Conservation (phyloP, 768 basidiomycete genomes). For the Mycena kentingensis region DNA sequence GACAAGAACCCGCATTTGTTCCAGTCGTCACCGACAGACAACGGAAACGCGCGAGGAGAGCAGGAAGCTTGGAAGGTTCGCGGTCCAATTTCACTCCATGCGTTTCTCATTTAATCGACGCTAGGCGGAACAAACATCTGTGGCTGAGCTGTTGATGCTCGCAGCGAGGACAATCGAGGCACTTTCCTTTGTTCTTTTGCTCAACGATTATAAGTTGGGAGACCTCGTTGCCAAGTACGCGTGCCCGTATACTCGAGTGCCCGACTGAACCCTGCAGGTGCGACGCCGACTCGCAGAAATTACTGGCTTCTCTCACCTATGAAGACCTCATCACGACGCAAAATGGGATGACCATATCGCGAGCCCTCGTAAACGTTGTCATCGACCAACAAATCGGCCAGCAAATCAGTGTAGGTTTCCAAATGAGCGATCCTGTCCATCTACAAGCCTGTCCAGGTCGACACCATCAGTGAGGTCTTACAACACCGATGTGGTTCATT, state of each 20-base stretch:
- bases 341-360: conserved; percentile 84
- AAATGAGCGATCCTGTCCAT: conserved; percentile 8
- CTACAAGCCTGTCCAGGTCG: conserved; percentile 61
- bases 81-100: not conserved
- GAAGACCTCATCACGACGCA: conserved; percentile 85
- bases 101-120: not conserved
- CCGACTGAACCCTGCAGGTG: conserved; percentile 49
- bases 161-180: conserved; percentile 90
- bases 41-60: conserved; percentile 61
- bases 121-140: conserved; percentile 81
- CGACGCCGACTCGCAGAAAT: conserved; percentile 67
- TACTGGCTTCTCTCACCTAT: conserved; percentile 73
- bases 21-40: conserved; percentile 76
- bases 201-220: conserved; percentile 88
- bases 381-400: conserved; percentile 98
- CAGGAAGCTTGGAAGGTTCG: conserved; percentile 89
- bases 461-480: conserved; percentile 92
- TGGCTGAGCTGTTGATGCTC: conserved; percentile 73
- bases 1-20: conserved; percentile 85
- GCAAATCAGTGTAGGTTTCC: conserved; percentile 79
- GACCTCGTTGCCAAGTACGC: conserved; percentile 82
- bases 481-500: conserved; percentile 96
- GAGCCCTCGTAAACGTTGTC: conserved; percentile 89
- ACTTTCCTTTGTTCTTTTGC: conserved; percentile 86
- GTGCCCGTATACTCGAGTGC: conserved; percentile 2